A percentile compares a stretch with the other conserved stretches of the same genome.
Conservation (phyloP, 495 filamentous ascomycete genomes). For the Penicillium riverlandense region DNA sequence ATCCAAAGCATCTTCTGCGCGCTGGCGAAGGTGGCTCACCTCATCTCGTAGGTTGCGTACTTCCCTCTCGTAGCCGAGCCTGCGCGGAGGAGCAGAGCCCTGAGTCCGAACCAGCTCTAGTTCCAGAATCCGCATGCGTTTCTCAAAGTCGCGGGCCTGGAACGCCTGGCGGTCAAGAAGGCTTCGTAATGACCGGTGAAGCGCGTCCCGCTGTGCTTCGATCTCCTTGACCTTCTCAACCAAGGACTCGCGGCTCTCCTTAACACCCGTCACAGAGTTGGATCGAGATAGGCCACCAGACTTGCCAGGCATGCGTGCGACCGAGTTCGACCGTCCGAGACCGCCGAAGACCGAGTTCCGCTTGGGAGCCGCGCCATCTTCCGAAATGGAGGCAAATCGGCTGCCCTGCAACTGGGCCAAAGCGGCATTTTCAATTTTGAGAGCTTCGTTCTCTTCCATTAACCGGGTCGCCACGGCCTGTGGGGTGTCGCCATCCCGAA, state of each 20-base stretch:
- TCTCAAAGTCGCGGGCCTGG: slow-evolving; percentile 72
- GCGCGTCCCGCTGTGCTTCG: slow-evolving; percentile 85
- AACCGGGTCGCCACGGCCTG: slow-evolving; percentile 67
- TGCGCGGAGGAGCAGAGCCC: slow-evolving; percentile 55
- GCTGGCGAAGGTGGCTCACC: slow-evolving; percentile 73
- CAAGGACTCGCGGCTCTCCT: slow-evolving; percentile 63
- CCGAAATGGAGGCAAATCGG: slow-evolving; percentile 56
- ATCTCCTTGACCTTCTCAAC: slow-evolving; percentile 85
- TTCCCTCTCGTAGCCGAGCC: slow-evolving; percentile 74
- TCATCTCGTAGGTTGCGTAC: slow-evolving; percentile 73
- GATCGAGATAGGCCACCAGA: slow-evolving; percentile 36
- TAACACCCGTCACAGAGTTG: slow-evolving; percentile 51
- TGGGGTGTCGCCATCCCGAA: slow-evolving; percentile 79
- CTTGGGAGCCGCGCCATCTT: slow-evolving; percentile 33
- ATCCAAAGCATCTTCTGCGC: slow-evolving; percentile 92
- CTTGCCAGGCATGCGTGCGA: slow-evolving; percentile 38
- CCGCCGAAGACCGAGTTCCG: slow-evolving; percentile 31
- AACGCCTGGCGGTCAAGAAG: slow-evolving; percentile 82
- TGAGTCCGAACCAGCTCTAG: slow-evolving; percentile 70
- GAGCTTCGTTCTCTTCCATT: slow-evolving; percentile 58
- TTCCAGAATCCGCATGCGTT: slow-evolving; percentile 67
- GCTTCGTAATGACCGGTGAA: slow-evolving; percentile 77
- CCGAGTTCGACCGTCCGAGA: slow-evolving; percentile 55
- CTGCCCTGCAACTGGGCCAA: slow-evolving; percentile 43
- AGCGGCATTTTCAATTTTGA: slow-evolving; percentile 47